Base-by-base conservation (phyloP, 768 basidiomycete species). In the Tubosaeta sp. region DNA sequence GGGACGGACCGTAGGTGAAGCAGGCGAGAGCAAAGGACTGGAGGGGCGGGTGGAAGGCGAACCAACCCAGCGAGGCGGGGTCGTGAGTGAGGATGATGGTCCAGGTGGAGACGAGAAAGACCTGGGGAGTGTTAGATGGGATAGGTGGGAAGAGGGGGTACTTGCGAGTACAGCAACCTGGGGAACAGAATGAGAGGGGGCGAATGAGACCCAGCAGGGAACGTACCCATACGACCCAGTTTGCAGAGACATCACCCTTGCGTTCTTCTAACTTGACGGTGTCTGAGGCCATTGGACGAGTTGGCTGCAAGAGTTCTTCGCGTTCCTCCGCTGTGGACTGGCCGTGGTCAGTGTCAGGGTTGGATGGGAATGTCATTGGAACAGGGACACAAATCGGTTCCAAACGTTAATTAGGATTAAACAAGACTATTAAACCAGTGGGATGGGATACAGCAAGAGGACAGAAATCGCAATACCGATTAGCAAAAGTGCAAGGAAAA, bases 31-130 rank as follows among this genome's bases (percentile, higher is more conserved):
- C 79, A 12, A 84, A 65, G 13, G 73, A 78, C 56, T 89, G 84
- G 11, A 88, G 65, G 0, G 79, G 66, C 0, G 87, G 87, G 62
- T 90, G 88, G 45, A 79, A 76, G 0, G 76, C 75, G 65, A 89
- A 89, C 83, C 81, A 86, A 2, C 81, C 80, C 1, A 75, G 61
- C 0, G 62, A 55, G 22, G 56, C 55, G 2, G 82, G 83, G 46
- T 76, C 53, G 43, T 74, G 81, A 57, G 59, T 67, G 35, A 83
- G 55, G 41, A 83, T 60, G 50, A 71, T 64, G 13, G 60, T 54
- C 79, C 81, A 84, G 4, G 80, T 78, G 7, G 74, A 35, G 3
- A 67, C 31, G 12, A 68, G 63, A 43, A 79, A 68, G 26, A 73
- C 53, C 81, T 83, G 31, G 8, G 38, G 27, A n/a, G 37, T 19